Evolutionary conservation across 805 yeast species (phyloP).

Genomic region (Starmerella stellata): DNA sequence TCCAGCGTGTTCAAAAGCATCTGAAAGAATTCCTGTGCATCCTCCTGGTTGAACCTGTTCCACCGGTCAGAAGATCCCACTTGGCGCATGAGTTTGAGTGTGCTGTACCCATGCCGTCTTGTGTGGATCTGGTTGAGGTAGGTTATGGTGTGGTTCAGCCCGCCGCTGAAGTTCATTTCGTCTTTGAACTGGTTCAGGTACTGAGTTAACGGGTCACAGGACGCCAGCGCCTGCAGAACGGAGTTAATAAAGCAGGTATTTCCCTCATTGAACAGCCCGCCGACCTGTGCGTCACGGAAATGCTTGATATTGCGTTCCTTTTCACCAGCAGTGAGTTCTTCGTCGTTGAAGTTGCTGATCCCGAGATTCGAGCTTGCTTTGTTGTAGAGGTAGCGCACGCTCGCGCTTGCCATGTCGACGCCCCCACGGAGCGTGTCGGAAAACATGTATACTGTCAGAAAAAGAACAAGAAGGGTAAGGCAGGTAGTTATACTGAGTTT

Average conservation of each 20-base stretch:
- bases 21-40: constrained; percentile 91
- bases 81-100: constrained; percentile 14
- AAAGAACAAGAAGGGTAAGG: neutral
- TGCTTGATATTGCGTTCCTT: constrained; percentile 13
- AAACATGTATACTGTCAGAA: constrained; percentile 16
- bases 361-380: constrained; percentile 12
- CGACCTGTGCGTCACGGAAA: constrained; percentile 30
- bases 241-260: constrained; percentile 91
- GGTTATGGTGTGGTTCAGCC: constrained; percentile 15
- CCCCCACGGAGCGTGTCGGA: constrained; percentile 22
- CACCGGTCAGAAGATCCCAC: constrained; percentile 34
- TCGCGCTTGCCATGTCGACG: constrained; percentile 21
- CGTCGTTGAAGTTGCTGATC: constrained; percentile 15
- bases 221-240: constrained; percentile 66
- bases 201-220: constrained; percentile 40
- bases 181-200: constrained; percentile 34
- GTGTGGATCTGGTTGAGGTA: constrained; percentile 20
- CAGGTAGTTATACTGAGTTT: neutral
- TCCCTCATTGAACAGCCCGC: constrained; percentile 79
- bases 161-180: constrained; percentile 14
- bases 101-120: constrained; percentile 19
- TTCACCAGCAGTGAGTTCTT: constrained; percentile 16
- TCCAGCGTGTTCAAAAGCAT: constrained; percentile 24
- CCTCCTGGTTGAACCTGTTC: constrained; percentile 80
- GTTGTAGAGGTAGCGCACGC: constrained; percentile 19